Base-by-base conservation (phyloP, 1,284 basidiomycete species). In the Filobasidium uniguttulatum region DNA sequence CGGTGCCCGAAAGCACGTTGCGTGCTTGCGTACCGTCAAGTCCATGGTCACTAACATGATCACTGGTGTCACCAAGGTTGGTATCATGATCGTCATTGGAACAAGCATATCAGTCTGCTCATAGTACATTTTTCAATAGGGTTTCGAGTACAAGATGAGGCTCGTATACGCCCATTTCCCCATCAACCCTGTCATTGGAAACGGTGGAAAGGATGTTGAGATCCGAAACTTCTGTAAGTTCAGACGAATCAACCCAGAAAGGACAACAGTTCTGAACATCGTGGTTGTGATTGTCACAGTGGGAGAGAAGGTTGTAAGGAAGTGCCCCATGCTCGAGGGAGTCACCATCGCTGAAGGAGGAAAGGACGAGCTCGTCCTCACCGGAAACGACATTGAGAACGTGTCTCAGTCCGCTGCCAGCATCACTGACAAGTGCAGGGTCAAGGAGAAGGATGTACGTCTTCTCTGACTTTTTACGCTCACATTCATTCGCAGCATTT, bases 91-190 rank as follows among this genome's bases (percentile, higher is more conserved):
- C 31, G 22, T 17, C 19, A 46, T 17, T 37, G 6, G 33, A 19
- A 2, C 38, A 30, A 33, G 20, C 34, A 37, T 15, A 30, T 20
- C n/a, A n/a, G n/a, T n/a, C n/a, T 25, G 19, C 29, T 17, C 26
- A 30, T 25, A 22, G 23, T 22, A 17, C 12, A 25, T 30, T 22
- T 37, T 15, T 40, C 37, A 3, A 6, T 22, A 43, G 83, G 94
- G 93, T 57, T 98, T 97, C 83, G 82, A 83, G 67, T 99, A 99
- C 82, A 98, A 98, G 83, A 93, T 96, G 89, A 85, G 88, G 64
- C 78, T 91, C 33, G 94, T 98, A 54, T 99, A 98, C 70, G 94
- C 94, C 65, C 94, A 99, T 79, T 99, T 99, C 79, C 94, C 94
- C 59, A 96, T 99, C 79, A 98, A 99, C 78, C 84, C 87, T 70